Evolutionary conservation across 2,329 filamentous ascomycete species (phyloP).

Genomic region (Trichoderma hamatum): DNA sequence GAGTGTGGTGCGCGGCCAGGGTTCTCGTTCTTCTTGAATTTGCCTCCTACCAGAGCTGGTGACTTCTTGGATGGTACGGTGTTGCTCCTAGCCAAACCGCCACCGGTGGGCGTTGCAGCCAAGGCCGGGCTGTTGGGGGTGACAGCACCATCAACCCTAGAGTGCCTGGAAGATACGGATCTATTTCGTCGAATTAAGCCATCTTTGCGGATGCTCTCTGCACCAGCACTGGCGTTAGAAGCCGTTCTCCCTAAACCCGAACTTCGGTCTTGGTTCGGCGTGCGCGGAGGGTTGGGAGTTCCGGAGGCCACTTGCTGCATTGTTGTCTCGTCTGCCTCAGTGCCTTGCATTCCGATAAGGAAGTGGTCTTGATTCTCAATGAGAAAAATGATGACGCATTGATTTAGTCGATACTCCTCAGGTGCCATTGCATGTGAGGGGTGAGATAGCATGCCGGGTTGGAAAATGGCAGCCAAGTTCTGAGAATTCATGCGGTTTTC

Average conservation of each 20-base stretch:
- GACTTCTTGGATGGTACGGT: conserved; percentile 92
- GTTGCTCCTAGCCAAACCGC: conserved; percentile 71
- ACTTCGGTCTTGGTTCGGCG: conserved; percentile 55
- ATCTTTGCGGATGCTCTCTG: conserved; percentile 81
- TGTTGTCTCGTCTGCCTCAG: conserved; percentile 87
- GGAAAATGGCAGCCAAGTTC: conserved; percentile 95
- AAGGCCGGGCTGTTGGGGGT: conserved; percentile 68
- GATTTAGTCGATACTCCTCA: conserved; percentile 89
- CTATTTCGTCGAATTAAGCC: conserved; percentile 83
- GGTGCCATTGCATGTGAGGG: conserved; percentile 94
- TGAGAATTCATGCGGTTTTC: conserved; percentile 95
- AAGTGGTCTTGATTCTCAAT: conserved; percentile 99
- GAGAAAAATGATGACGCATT: conserved; percentile 95
- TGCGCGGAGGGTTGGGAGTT: conserved; percentile 53
- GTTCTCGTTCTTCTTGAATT: conserved; percentile 57
- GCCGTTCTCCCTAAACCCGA: conserved; percentile 64
- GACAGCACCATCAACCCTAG: conserved; percentile 71
- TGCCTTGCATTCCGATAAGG: conserved; percentile 96
- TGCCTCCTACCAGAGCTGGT: conserved; percentile 66
- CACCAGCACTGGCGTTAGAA: conserved; percentile 86
- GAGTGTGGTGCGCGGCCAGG: conserved; percentile 34
- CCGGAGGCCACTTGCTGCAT: conserved; percentile 69
- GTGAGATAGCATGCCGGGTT: conserved; percentile 93
- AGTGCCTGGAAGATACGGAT: conserved; percentile 88
- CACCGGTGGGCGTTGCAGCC: conserved; percentile 57